Evolutionary conservation across 371 early-diverging fungal species (phyloP), one percentile per base, ranked within the genome.

Genomic region (Rhizopus microsporus): DNA sequence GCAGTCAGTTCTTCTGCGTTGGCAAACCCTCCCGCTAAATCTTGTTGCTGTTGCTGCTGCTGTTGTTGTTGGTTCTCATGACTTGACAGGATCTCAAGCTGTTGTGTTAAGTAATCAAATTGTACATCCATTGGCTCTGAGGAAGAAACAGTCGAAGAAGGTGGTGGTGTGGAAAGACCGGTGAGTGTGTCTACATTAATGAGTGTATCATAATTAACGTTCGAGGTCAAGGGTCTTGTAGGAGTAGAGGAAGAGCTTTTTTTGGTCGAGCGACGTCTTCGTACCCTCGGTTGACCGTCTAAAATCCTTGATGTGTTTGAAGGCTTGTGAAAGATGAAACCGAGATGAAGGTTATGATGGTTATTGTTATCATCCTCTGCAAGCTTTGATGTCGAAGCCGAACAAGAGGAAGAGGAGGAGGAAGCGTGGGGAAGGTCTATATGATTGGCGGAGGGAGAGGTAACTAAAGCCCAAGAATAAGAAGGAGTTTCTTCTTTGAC

Each of bases 401-500:
- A 48, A 34, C 13, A 52, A 29, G 32, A 15, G 49, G 31, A 37
- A 17, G 55, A 60, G n/a, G 49, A 31, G 29, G 34, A 56, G 51
- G 38, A 10, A 62, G 31, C 12, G n/a, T 29, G 23, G 51, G 50
- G 30, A 10, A 61, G 31, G 13, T 60, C 51, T n/a, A 39, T 34
- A 15, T 65, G 56, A 46, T 60, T 66, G 46, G 46, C 1, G 3
- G 51, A 23, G 29, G 67, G 60, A n/a, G 68, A 65, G 32, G 63
- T 65, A 50, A 67, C 57, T 56, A 65, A 43, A 23, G 71, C 71
- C 68, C 63, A 70, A 4, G 65, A 59, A 50, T 60, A 43, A 52
- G 59, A 46, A 29, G 51, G 8, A 6, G 23, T n/a, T 7, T 55
- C 43, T 43, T 29, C 46, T 34, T 29, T 10, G 15, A 37, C 15